Percentiles rank a stretch among this genome's conserved stretches.
These are phyloP conservation scores for Tripidium arundinaceum DNA, from an alignment of 202 grass and related monocot species.

Conservation along the genomic window DNA sequence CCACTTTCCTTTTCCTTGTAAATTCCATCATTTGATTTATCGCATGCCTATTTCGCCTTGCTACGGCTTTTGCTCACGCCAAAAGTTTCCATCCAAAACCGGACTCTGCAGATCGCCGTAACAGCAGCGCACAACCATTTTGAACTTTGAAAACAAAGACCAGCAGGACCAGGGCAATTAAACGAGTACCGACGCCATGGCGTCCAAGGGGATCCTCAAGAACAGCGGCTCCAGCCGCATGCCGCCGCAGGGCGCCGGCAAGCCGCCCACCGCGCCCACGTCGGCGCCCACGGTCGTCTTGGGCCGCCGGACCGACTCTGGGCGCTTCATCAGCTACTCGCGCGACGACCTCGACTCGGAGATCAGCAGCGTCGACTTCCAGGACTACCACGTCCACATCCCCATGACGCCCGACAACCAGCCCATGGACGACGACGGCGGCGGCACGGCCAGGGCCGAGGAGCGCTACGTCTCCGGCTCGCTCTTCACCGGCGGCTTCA, in stretches of 20 bases:
- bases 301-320: constrained; percentile 69
- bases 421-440: constrained; percentile 67
- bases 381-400: constrained; percentile 87
- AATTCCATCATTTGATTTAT: background rate
- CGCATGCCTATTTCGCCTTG: constrained; percentile 14
- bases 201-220: constrained; percentile 74
- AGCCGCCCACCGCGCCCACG: constrained; percentile 45
- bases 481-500: constrained; percentile 95
- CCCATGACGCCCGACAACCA: constrained; percentile 93
- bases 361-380: constrained; percentile 87
- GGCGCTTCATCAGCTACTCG: constrained; percentile 90
- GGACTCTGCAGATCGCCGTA: constrained; percentile 30
- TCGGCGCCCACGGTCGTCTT: constrained; percentile 63
- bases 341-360: constrained; percentile 92
- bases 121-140: background rate
- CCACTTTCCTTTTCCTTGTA: background rate
- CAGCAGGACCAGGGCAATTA: background rate
- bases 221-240: constrained; percentile 52
- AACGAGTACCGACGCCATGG: constrained; percentile 24
- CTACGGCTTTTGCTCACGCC: background rate
- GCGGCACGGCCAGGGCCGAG: constrained; percentile 35
- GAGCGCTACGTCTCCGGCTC: constrained; percentile 75
- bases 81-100: background rate
- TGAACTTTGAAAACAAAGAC: background rate
- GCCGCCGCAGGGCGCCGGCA: constrained; percentile 36